Conservation (phyloP, 768 basidiomycete species). For the Neoboletus brunneissimus region DNA sequence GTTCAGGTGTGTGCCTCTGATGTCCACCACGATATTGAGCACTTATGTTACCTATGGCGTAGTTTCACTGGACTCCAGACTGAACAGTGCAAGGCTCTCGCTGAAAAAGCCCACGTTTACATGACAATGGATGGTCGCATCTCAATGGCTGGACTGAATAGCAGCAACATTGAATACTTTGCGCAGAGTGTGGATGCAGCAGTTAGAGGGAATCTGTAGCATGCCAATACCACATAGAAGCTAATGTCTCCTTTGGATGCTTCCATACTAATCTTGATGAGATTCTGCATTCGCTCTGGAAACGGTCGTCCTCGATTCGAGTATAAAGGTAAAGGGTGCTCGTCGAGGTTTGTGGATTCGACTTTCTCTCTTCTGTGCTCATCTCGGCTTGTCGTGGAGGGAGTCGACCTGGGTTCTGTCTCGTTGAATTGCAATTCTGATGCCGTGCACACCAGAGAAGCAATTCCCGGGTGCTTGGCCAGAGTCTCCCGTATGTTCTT, state of each 20-base stretch:
- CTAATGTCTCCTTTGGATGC: slow-evolving; percentile 17
- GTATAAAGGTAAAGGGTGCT: slow-evolving; percentile 15
- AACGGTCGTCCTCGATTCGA: slow-evolving; percentile 12
- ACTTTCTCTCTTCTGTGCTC: not conserved
- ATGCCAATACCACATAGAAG: slow-evolving; percentile 26
- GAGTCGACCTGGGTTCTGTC: too few species aligned
- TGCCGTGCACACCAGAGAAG: slow-evolving; percentile 20
- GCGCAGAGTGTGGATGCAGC: slow-evolving; percentile 82
- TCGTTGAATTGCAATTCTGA: slow-evolving; percentile 17
- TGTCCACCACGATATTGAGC: not conserved
- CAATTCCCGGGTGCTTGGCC: slow-evolving; percentile 26
- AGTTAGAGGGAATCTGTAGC: slow-evolving; percentile 72
- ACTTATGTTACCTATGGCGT: slow-evolving; percentile 7
- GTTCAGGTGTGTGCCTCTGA: slow-evolving; percentile 70
- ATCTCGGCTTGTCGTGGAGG: not conserved
- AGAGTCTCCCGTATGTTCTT: slow-evolving; percentile 19
- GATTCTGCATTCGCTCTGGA: slow-evolving; percentile 14
- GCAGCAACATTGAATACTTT: slow-evolving; percentile 83
- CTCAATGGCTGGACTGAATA: slow-evolving; percentile 90
- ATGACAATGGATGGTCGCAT: slow-evolving; percentile 94
- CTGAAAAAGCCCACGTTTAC: slow-evolving; percentile 88
- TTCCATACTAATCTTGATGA: slow-evolving; percentile 24
- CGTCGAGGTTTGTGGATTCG: slow-evolving; percentile 15
- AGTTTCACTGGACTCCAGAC: slow-evolving; percentile 86
- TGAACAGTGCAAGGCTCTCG: slow-evolving; percentile 75